phyloP scores from a whole-genome alignment of 495 filamentous ascomycete genomes.

The Parachaetomium inaequale region DNA sequence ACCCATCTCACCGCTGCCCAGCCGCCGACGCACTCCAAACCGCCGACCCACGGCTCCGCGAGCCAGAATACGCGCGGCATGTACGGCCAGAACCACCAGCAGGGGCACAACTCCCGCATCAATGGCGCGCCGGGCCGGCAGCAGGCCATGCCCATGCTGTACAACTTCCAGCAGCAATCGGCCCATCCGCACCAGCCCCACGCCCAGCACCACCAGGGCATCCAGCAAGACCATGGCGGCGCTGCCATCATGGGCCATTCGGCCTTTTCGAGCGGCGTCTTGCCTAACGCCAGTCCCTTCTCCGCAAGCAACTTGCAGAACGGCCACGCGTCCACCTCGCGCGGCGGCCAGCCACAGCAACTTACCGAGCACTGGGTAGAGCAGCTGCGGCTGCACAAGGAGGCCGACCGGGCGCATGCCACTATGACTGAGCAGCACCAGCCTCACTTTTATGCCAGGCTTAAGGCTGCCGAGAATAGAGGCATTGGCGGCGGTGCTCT shows the following conservation, averaged over 20 bases:
- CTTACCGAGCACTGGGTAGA: conserved; percentile 82
- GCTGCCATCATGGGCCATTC: conserved; percentile 64
- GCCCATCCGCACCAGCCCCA: conserved; percentile 68
- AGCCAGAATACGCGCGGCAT: conserved; percentile 67
- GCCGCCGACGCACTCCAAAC: conserved; percentile 55
- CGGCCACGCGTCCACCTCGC: conserved; percentile 52
- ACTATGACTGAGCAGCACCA: conserved; percentile 59
- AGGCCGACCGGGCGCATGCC: conserved; percentile 63
- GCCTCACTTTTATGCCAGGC: conserved; percentile 53
- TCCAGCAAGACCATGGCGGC: conserved; percentile 68
- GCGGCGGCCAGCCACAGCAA: conserved; percentile 43
- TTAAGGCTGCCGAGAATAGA: conserved; percentile 51
- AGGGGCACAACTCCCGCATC: conserved; percentile 70
- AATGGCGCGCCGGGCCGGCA: conserved; percentile 52
- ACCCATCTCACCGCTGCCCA: conserved; percentile 27
- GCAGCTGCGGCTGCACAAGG: conserved; percentile 73
- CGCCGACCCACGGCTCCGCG: conserved; percentile 67
- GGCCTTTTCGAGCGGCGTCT: conserved; percentile 68
- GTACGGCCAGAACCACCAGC: conserved; percentile 78
- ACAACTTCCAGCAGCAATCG: conserved; percentile 67
- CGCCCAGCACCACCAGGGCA: conserved; percentile 66
- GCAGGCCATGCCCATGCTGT: conserved; percentile 53
- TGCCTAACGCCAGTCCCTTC: conserved; percentile 73
- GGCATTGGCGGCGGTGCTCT: conserved; percentile 50
- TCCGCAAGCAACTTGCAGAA: conserved; percentile 71